Conservation (phyloP, 2,329 filamentous ascomycete genomes). For the Colletotrichum musicola region DNA sequence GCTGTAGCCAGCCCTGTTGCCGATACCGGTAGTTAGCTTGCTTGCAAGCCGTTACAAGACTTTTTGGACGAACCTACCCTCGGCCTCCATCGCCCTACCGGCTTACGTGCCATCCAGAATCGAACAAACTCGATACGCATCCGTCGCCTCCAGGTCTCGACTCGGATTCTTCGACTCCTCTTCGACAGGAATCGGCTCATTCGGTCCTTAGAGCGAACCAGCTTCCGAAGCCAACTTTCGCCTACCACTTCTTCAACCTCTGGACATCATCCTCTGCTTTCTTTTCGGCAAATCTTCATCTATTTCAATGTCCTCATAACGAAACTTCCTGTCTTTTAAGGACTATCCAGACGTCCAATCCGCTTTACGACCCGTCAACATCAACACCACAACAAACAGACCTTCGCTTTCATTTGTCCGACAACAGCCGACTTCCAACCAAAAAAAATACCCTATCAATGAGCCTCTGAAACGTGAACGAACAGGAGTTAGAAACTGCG, state of each 20-base stretch:
- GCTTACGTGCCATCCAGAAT: conserved; percentile 29
- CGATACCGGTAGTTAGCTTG: conserved; percentile 41
- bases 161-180: conserved; percentile 18
- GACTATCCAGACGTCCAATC: conserved; percentile 31
- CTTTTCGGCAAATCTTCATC: conserved; percentile 37
- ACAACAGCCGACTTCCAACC: conserved; percentile 17
- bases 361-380: conserved; percentile 38
- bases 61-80: conserved; percentile 31
- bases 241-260: conserved; percentile 18
- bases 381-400: conserved; percentile 31
- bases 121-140: conserved; percentile 14
- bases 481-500: conserved; percentile 43
- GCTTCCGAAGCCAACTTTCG: conserved; percentile 35
- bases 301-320: conserved; percentile 60
- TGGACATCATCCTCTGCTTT: conserved; percentile 33
- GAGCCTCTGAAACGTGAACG: conserved; percentile 55
- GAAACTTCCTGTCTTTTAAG: conserved; percentile 50
- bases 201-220: conserved; percentile 34
- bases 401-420: conserved; percentile 40
- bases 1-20: conserved; percentile 32
- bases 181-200: conserved; percentile 46
- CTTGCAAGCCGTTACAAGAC: conserved; percentile 39
- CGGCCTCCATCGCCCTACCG: conserved; percentile 18
- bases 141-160: background rate
- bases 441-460: conserved; percentile 47